Base-by-base conservation (phyloP, 2,329 filamentous ascomycete genomes). In the Polychaeton citri region DNA sequence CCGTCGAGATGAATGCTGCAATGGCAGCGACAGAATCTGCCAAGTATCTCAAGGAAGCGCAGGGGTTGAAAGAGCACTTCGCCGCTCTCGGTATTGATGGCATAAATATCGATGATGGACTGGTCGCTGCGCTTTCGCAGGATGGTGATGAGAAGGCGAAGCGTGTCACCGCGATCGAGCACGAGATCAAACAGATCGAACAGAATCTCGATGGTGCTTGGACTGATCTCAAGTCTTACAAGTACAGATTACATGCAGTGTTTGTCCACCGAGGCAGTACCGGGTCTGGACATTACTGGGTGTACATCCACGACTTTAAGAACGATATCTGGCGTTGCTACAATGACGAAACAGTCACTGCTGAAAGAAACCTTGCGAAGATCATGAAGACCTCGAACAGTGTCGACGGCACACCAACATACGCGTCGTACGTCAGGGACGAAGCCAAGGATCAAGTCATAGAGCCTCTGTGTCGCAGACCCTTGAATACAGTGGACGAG, bases 271-370 rank as follows among this genome's bases (percentile, higher is more conserved):
- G 81, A 15, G 83, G 83, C 20, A 66, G 68, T 6, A 50, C 57
- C 2, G 50, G 52, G 10, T 70, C 71, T 19, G 90, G 90, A 0
- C 90, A 98, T 58, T 98, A 96, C 62, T 95, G 85, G 79, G 85
- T 95, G 31, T 95, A 87, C 71, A 92, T 98, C 44, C 82, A 78
- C 52, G 90, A 96, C 61, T 93, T 93, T 57, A 72, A 79, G 44
- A 72, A 75, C 32, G 63, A 76, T 21, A 66, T 87, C 15, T 98
- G 90, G 87, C 79, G 86, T 38, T 85, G 83, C 52, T 98, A 95
- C 66, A 98, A 98, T 54, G 90, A 98, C 51, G 79, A 80, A 36
- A 71, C 70, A 12, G 86, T 98, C 17, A 78, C 74, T 2, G 38
- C 41, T 2, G 19, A 41, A 26, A 63, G 66, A 10, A 71, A 82